Conservation (phyloP, 257 asterid species). For the Thymus mandschuricus region DNA sequence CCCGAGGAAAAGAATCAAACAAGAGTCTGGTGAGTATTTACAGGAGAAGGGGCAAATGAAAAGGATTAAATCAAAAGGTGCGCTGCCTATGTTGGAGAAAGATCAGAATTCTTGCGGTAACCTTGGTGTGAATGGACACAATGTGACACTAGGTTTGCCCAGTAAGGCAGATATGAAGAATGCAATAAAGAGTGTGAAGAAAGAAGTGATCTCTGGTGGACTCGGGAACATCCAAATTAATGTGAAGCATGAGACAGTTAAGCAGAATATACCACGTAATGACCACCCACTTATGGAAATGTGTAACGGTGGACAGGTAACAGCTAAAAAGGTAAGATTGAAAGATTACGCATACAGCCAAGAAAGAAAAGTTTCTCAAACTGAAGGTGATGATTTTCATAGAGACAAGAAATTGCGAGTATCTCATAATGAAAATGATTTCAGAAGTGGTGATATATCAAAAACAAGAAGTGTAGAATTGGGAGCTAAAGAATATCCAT, state of each 20-base stretch:
- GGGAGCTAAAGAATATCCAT: conserved; percentile 43
- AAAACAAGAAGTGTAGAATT: conserved; percentile 41
- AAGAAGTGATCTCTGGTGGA: conserved; percentile 43
- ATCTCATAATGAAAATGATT: conserved; percentile 55
- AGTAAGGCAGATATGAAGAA: conserved; percentile 36
- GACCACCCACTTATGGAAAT: conserved; percentile 37
- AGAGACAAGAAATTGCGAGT: conserved; percentile 54
- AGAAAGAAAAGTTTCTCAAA: conserved; percentile 44
- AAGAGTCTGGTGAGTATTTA: conserved; percentile 49
- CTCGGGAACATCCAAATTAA: conserved; percentile 39
- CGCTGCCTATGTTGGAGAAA: conserved; percentile 29
- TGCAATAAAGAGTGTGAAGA: conserved; percentile 37
- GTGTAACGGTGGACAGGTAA: conserved; percentile 36
- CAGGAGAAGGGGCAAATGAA: conserved; percentile 42
- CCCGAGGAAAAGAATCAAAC: conserved; percentile 52
- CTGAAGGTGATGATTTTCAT: conserved; percentile 45
- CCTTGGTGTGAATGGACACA: conserved; percentile 33
- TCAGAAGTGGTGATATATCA: conserved; percentile 37
- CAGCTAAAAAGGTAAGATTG: conserved; percentile 61
- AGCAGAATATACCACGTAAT: conserved; percentile 44
- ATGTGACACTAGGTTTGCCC: conserved; percentile 34
- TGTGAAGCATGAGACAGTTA: conserved; percentile 41
- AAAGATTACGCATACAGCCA: conserved; percentile 42
- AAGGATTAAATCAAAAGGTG: conserved; percentile 47
- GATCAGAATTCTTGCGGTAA: conserved; percentile 41